These are phyloP conservation scores for Trifolium fragiferum DNA, from an alignment of 306 rosid species.

Conservation along the genomic window DNA sequence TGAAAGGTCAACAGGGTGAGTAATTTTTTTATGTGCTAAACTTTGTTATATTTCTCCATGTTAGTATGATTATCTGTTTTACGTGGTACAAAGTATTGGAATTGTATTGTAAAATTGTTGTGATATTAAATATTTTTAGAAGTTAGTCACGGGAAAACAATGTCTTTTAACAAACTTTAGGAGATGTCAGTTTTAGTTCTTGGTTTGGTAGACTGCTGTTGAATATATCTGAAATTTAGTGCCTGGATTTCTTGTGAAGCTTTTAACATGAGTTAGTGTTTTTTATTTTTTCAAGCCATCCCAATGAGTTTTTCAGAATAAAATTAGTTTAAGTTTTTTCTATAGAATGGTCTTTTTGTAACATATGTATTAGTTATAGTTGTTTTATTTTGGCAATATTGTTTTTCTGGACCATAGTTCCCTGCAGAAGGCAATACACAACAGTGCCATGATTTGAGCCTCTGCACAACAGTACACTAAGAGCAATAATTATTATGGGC, in stretches of 20 bases:
- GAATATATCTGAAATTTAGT: constrained; percentile 9
- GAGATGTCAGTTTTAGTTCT: constrained; percentile 19
- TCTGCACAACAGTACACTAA: constrained; percentile 19
- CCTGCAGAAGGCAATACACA: constrained; percentile 14
- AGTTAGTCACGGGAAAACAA: not conserved
- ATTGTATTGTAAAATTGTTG: constrained; percentile 1
- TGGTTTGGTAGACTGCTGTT: constrained; percentile 18
- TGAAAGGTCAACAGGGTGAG: constrained; percentile 98
- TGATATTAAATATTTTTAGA: constrained; percentile 23
- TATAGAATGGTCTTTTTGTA: not conserved
- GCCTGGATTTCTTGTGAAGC: not conserved
- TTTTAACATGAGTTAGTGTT: not conserved
- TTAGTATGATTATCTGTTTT: constrained; percentile 23
- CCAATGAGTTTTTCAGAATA: not conserved
- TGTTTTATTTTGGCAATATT: constrained; percentile 10
- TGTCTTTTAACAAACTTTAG: not conserved
- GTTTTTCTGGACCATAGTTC: constrained; percentile 27
- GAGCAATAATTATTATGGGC: not conserved
- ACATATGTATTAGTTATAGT: constrained; percentile 7
- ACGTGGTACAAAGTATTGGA: constrained; percentile 21
- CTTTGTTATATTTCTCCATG: constrained; percentile 22
- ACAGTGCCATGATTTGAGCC: constrained; percentile 22
- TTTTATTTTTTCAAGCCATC: not conserved
- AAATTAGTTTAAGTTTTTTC: not conserved
- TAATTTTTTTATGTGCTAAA: constrained; percentile 36